Evolutionary conservation across 306 rosid species (phyloP), one percentile per base, ranked within the genome.

Genomic region (Luffa aegyptiaca): DNA sequence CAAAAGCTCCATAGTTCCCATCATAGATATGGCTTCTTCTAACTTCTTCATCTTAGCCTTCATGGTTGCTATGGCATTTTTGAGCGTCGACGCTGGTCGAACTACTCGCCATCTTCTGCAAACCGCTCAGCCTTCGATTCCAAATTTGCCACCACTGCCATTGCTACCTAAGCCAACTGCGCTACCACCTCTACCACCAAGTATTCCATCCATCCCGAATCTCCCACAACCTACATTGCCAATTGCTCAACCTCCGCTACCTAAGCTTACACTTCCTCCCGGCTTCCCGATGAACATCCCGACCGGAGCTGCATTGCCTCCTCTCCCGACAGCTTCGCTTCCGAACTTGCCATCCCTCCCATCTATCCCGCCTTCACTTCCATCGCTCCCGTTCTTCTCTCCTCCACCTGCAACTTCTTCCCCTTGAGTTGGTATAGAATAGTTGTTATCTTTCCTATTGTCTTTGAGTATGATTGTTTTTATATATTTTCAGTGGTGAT

Each of bases 351-450:
- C 82, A 1, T 14, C 46, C 39, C 45, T 37, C 20, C 70, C 80
- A 39, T 10, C 36, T 1, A 79, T 62, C 61, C 64, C 75, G 14
- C 11, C 62, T 31, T 16, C 76, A 39, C 12, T 79, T 66, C 82
- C 82, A 0, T 79, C 63, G 2, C 33, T 79, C 39, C 76, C 82
- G 2, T 79, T 65, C 64, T n/a, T 65, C 48, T 36, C 81, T 79
- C 82, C 82, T 66, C 82, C 82, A 65, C 82, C 76, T 51, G 72
- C 76, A 65, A 65, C 76, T 51, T 17, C 82, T 39, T 44, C 63
- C 76, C 82, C 82, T 79, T 79, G 64, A 79, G 76, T 13, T 18
- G 5, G 53, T 79, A 41, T 51, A 72, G 42, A 31, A 21, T 46
- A 72, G 26, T 51, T 48, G 65, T 65, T 59, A 33, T 59, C 18